Evolutionary conservation across 2,329 filamentous ascomycete genomes (phyloP), one percentile per base, ranked within the genome.

Genomic region (Salinomyces thailandicus): DNA sequence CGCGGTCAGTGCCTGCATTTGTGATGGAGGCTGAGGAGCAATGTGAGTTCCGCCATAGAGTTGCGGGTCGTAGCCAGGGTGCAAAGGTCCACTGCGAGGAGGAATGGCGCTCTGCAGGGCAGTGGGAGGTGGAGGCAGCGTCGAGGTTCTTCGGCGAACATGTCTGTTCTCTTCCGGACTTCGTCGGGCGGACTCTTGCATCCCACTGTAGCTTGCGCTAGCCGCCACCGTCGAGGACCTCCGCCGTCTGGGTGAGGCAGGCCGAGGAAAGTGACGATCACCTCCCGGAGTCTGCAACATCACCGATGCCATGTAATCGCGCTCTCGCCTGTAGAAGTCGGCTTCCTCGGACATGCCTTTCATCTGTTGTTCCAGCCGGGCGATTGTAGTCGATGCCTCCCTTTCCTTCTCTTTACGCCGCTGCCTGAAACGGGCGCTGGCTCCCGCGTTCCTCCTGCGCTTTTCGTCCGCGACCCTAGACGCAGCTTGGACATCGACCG

Each of bases 391-490:
- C 12, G 75, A 74, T 39, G 79, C 80, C 56, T 85, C 80, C 49
- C 74, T 75, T 56, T 89, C 83, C 57, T 81, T 79, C 52, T 86
- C 83, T 62, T 93, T 93, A 53, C 85, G 78, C 41, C 86, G 73
- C 53, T 79, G 76, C 37, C 85, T 74, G 47, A 93, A 91, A 41
- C 85, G 73, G 32, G 84, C 84, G 38, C 85, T 93, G 5, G 85
- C 85, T 32, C 82, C 82, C 27, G 85, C 85, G 53, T 93, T 93
- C 35, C 85, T 75, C 57, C 81, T 79, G 38, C 85, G 72, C 62
- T 91, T 93, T 59, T 93, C 84, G 52, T 91, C 83, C 26, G 84
- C 82, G 50, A 84, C 77, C 47, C 79, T 80, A 9, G 85, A 93
- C 9, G 81, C 85, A 50, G 85, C 81, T 48, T 85, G 81, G 29